phyloP scores from a whole-genome alignment of 169 alveolate species.

The Plasmodium gallinaceum region DNA sequence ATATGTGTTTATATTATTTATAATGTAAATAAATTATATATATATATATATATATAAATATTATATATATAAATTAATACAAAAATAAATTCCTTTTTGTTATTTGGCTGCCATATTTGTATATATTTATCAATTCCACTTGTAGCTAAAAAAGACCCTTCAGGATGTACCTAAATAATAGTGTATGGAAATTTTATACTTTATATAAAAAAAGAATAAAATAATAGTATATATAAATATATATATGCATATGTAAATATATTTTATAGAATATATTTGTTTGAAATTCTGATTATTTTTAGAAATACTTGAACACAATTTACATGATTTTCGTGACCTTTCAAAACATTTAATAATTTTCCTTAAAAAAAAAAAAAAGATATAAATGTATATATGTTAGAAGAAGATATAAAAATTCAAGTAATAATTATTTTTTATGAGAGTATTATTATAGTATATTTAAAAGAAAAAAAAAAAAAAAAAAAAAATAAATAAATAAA shows the following conservation, averaged over 20 bases:
- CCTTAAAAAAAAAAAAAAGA: slow-evolving; percentile 44
- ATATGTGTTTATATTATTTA: not conserved
- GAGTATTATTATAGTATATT: not conserved
- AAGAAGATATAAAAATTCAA: not conserved
- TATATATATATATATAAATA: not conserved
- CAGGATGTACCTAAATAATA: slow-evolving; percentile 76
- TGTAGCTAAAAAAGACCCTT: slow-evolving; percentile 77
- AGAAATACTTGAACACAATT: slow-evolving; percentile 77
- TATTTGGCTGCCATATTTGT: slow-evolving; percentile 79
- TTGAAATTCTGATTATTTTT: not conserved
- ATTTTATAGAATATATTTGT: not conserved
- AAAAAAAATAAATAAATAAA: too few relatives aligned
- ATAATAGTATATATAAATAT: not conserved
- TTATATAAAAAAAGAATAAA: not conserved
- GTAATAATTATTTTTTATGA: too few relatives aligned
- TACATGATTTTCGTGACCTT: slow-evolving; percentile 77
- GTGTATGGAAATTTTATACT: not conserved
- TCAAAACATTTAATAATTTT: slow-evolving; percentile 58
- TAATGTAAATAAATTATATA: not conserved
- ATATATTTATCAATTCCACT: slow-evolving; percentile 79
- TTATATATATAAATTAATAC: slow-evolving; percentile 25
- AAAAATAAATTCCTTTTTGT: slow-evolving; percentile 24
- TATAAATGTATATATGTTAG: not conserved
- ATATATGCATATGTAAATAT: not conserved
- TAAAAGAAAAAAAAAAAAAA: slow-evolving; percentile 2